Evolutionary conservation across 345 rosid genomes (phyloP).

Genomic region (Citrus mangshanensis): DNA sequence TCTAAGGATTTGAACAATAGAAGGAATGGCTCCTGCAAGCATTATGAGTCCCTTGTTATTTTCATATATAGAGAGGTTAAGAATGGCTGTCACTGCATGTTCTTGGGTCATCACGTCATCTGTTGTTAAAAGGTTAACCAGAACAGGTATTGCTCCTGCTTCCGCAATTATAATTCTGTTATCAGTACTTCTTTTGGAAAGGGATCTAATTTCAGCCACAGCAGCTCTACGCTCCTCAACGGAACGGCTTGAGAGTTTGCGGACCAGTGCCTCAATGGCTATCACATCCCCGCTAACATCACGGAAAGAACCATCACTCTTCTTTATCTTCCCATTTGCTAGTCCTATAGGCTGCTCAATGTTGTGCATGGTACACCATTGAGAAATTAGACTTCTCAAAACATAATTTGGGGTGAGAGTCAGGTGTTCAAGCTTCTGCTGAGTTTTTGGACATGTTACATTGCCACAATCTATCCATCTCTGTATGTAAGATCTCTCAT

Average conservation of each 20-base stretch:
- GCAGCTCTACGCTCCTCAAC: constrained; percentile 59
- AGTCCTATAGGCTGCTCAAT: constrained; percentile 65
- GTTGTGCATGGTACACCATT: constrained; percentile 75
- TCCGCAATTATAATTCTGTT: constrained; percentile 80
- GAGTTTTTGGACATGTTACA: constrained; percentile 88
- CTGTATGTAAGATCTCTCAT: constrained; percentile 90
- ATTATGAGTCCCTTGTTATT: constrained; percentile 72
- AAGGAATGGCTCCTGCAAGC: constrained; percentile 85
- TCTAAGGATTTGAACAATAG: constrained; percentile 78
- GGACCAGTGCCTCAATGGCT: constrained; percentile 60
- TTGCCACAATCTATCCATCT: constrained; percentile 96
- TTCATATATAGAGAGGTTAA: constrained; percentile 86
- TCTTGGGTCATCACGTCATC: constrained; percentile 62
- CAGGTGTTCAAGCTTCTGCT: constrained; percentile 76
- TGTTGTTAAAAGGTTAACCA: constrained; percentile 59
- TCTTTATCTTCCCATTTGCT: constrained; percentile 59
- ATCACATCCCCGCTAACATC: constrained; percentile 65
- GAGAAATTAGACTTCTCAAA: constrained; percentile 74
- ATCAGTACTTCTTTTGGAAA: constrained; percentile 84
- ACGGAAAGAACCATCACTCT: constrained; percentile 59
- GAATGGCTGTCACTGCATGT: constrained; percentile 82
- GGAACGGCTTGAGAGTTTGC: constrained; percentile 56
- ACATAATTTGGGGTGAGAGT: constrained; percentile 89
- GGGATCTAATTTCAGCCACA: constrained; percentile 66
- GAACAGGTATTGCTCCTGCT: constrained; percentile 82